Conservation (phyloP, 345 rosid genomes). For the Pistacia integerrima region DNA sequence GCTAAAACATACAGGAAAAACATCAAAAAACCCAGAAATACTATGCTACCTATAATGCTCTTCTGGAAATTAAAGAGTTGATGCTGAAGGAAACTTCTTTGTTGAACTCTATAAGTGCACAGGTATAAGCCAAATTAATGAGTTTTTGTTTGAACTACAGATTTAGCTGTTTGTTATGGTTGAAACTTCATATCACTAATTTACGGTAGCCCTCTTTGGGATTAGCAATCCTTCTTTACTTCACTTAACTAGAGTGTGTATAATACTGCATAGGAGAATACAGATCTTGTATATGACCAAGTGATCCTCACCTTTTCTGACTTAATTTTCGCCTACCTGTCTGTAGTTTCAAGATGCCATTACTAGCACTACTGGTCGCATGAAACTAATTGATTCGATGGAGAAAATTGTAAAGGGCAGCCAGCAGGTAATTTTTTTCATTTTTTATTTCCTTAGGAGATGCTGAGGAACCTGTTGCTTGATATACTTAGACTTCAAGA, state of each 20-base stretch:
- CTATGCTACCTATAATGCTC: slow-evolving; percentile 83
- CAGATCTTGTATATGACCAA: neutral
- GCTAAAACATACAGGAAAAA: slow-evolving; percentile 53
- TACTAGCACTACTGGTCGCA: slow-evolving; percentile 57
- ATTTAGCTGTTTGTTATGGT: neutral
- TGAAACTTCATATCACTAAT: neutral
- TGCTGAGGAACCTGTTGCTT: neutral
- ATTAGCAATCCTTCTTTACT: neutral
- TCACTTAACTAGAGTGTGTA: neutral
- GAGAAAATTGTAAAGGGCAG: slow-evolving; percentile 81
- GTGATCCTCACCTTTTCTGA: slow-evolving; percentile 14
- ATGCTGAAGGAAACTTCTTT: slow-evolving; percentile 88
- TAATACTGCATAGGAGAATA: neutral
- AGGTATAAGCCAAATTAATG: slow-evolving; percentile 42
- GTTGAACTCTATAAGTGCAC: slow-evolving; percentile 76
- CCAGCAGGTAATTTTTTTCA: slow-evolving; percentile 55
- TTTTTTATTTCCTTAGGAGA: slow-evolving; percentile 12
- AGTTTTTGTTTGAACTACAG: neutral
- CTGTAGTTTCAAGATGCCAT: slow-evolving; percentile 84
- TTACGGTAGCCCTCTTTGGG: neutral
- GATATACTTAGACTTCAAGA: neutral
- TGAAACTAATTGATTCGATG: slow-evolving; percentile 74
- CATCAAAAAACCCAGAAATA: slow-evolving; percentile 74
- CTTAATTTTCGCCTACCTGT: slow-evolving; percentile 7
- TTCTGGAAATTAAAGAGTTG: slow-evolving; percentile 78